phyloP scores from a whole-genome alignment of 2,329 filamentous ascomycete genomes.

The Scedosporium dehoogii region DNA sequence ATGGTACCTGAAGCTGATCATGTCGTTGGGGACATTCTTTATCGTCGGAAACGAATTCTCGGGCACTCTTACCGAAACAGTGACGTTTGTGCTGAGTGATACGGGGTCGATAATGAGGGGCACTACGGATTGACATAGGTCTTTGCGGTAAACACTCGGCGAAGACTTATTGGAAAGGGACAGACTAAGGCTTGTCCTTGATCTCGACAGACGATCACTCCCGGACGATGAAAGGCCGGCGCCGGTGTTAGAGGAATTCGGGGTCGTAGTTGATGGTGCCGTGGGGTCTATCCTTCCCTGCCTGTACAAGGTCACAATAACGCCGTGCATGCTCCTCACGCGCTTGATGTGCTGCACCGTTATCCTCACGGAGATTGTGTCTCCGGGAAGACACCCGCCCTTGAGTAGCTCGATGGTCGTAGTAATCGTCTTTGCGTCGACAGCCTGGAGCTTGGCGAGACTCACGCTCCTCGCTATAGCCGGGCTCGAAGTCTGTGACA shows the following conservation, averaged over 20 bases:
- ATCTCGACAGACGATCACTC: constrained; percentile 28
- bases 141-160: constrained; percentile 90
- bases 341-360: constrained; percentile 80
- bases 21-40: constrained; percentile 74
- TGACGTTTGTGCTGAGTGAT: constrained; percentile 70
- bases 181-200: constrained; percentile 26
- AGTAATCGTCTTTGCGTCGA: constrained; percentile 71
- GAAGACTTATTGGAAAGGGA: constrained; percentile 80
- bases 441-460: constrained; percentile 25
- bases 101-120: constrained; percentile 80
- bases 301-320: constrained; percentile 86
- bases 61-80: constrained; percentile 73
- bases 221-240: constrained; percentile 51
- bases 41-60: constrained; percentile 92
- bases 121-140: constrained; percentile 78
- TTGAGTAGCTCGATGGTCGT: constrained; percentile 75
- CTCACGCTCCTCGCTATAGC: background rate
- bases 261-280: background rate
- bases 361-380: constrained; percentile 70
- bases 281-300: constrained; percentile 74
- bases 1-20: constrained; percentile 93
- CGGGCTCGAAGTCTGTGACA: constrained; percentile 1
- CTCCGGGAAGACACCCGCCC: constrained; percentile 77
- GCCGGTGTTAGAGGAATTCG: background rate
- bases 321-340: constrained; percentile 82